phyloP scores from a whole-genome alignment of 495 filamentous ascomycete species.

The Trichocladium antarcticum region DNA sequence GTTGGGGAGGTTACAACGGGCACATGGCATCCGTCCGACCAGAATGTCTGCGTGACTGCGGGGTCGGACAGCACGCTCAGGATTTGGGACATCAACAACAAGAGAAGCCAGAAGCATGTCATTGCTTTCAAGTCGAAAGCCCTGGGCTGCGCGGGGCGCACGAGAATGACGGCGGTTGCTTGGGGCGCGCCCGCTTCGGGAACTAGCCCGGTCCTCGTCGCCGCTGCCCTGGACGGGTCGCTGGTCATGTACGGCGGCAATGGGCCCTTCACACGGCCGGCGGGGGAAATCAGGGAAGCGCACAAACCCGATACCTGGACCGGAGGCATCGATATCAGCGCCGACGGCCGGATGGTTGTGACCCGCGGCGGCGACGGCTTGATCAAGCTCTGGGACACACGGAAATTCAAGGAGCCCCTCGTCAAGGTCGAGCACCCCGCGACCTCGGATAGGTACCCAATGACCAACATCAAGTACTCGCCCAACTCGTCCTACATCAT shows the following conservation, averaged over 20 bases:
- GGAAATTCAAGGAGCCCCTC: conserved; percentile 86
- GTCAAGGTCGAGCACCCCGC: conserved; percentile 68
- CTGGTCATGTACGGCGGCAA: conserved; percentile 87
- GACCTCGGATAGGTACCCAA: conserved; percentile 70
- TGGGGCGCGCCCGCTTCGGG: conserved; percentile 77
- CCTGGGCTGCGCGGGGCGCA: conserved; percentile 76
- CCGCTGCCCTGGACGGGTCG: conserved; percentile 82
- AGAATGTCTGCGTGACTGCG: conserved; percentile 73
- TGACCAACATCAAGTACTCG: conserved; percentile 79
- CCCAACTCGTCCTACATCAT: conserved; percentile 71
- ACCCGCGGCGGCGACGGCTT: conserved; percentile 79
- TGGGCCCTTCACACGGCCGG: conserved; percentile 73
- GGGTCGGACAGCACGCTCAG: conserved; percentile 87
- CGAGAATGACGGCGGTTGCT: conserved; percentile 81
- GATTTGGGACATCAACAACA: conserved; percentile 92
- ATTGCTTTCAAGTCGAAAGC: conserved; percentile 88
- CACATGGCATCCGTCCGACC: conserved; percentile 77
- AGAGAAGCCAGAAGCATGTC: conserved; percentile 77
- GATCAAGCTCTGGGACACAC: conserved; percentile 86
- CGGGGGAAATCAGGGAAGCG: conserved; percentile 76
- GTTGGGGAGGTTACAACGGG: conserved; percentile 79
- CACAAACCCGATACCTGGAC: conserved; percentile 84
- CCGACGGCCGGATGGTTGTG: conserved; percentile 78
- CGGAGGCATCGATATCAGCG: conserved; percentile 80
- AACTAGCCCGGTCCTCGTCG: conserved; percentile 64